phyloP scores from a whole-genome alignment of 306 rosid genomes.

The Cucurbita ficifolia region DNA sequence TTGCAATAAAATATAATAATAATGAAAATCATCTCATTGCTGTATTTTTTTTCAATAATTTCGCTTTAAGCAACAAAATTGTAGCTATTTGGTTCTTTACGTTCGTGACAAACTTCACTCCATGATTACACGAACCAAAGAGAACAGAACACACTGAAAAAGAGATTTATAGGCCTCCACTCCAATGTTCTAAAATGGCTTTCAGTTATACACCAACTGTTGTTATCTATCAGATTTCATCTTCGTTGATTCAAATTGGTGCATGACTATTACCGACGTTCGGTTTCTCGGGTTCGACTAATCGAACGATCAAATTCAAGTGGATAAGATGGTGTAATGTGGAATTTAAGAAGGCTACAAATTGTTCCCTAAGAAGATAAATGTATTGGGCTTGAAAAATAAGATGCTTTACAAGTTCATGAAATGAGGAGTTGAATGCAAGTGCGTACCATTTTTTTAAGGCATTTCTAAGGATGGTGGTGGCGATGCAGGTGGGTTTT shows the following conservation, averaged over 20 bases:
- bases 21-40: neutral
- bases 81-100: neutral
- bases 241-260: neutral
- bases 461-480: constrained; percentile 12
- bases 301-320: neutral
- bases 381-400: neutral
- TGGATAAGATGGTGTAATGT: neutral
- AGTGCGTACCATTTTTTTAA: neutral
- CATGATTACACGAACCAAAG: neutral
- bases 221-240: neutral
- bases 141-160: neutral
- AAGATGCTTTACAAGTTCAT: neutral
- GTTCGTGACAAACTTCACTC: neutral
- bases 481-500: constrained; percentile 28
- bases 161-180: neutral
- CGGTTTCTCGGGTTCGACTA: neutral
- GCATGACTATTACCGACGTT: too few species aligned
- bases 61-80: neutral
- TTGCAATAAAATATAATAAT: too few species aligned
- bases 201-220: neutral
- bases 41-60: neutral
- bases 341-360: neutral
- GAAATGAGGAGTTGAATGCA: neutral
- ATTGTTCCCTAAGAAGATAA: neutral
- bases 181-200: too few species aligned